Percentiles rank a stretch among this genome's conserved stretches.
These are phyloP conservation scores for Cornus suecica DNA, from an alignment of 148 eudicot genomes.

Conservation along the genomic window DNA sequence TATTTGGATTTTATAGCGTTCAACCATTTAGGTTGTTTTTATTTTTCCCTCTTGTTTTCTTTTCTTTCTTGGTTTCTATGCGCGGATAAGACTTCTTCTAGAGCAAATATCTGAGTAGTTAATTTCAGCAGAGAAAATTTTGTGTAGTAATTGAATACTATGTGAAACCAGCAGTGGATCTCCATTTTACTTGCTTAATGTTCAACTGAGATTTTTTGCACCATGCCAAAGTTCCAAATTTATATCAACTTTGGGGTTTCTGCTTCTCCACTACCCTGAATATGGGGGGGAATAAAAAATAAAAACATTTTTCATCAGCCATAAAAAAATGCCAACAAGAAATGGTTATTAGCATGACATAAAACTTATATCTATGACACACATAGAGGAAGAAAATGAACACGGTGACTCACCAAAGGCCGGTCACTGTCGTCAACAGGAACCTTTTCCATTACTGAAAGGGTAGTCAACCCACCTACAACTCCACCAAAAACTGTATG, in stretches of 20 bases:
- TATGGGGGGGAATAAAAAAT: neutral
- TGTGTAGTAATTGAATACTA: too few relatives aligned
- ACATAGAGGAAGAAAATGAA: neutral
- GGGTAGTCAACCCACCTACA: slow-evolving; percentile 89
- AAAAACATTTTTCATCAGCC: neutral
- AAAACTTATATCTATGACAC: neutral
- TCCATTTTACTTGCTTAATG: too few relatives aligned
- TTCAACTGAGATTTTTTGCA: neutral
- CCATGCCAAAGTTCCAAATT: neutral
- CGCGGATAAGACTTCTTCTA: too few relatives aligned
- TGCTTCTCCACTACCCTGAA: neutral
- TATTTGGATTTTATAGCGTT: too few relatives aligned
- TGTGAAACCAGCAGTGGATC: too few relatives aligned
- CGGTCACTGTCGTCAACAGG: slow-evolving; percentile 91
- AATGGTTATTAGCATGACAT: neutral
- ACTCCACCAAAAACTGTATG: slow-evolving; percentile 96
- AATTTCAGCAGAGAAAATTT: too few relatives aligned
- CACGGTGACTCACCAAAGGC: slow-evolving; percentile 66
- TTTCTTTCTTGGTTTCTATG: too few relatives aligned
- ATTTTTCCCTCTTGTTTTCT: too few relatives aligned
- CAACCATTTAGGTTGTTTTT: too few relatives aligned
- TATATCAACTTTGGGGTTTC: neutral
- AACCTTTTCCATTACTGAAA: slow-evolving; percentile 85
- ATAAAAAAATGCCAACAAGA: neutral
- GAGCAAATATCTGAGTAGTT: too few relatives aligned